Conservation (phyloP, 441 rosid genomes). For the Adansonia gregorii region DNA sequence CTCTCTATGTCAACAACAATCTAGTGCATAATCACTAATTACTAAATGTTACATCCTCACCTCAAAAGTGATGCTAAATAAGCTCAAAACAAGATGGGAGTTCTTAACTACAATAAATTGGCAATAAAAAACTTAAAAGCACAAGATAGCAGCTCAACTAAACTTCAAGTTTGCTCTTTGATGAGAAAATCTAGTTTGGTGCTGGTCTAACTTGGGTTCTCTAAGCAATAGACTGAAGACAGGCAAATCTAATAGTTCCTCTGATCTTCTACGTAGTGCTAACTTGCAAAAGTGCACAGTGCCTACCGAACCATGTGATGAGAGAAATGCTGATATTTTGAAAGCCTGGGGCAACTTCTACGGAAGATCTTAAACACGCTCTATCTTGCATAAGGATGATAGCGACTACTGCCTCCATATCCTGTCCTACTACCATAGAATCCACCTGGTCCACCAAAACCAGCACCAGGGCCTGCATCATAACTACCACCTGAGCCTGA, state of each 20-base stretch:
- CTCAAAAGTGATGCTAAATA: slow-evolving; percentile 1
- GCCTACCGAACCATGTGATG: slow-evolving; percentile 20
- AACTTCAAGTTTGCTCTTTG: slow-evolving; percentile 13
- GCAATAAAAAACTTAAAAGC: background rate
- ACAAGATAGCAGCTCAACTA: slow-evolving; percentile 2
- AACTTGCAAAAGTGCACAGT: slow-evolving; percentile 27
- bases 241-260: slow-evolving; percentile 13
- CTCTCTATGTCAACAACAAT: background rate
- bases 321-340: slow-evolving; percentile 22
- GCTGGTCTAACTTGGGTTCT: slow-evolving; percentile 17
- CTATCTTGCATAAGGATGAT: slow-evolving; percentile 43
- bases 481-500: slow-evolving; percentile 39
- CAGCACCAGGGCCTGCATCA: slow-evolving; percentile 38
- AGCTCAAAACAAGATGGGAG: slow-evolving; percentile 9
- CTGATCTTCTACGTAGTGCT: slow-evolving; percentile 24
- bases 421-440: slow-evolving; percentile 34
- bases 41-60: slow-evolving; percentile 26
- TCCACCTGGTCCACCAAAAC: slow-evolving; percentile 37
- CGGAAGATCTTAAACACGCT: slow-evolving; percentile 19
- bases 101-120: slow-evolving; percentile 22
- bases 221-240: slow-evolving; percentile 11
- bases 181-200: slow-evolving; percentile 17
- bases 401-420: slow-evolving; percentile 38
- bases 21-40: slow-evolving; percentile 9
- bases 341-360: slow-evolving; percentile 35